Conservation (phyloP, 768 basidiomycete genomes). For the Naganishia antarctica region DNA sequence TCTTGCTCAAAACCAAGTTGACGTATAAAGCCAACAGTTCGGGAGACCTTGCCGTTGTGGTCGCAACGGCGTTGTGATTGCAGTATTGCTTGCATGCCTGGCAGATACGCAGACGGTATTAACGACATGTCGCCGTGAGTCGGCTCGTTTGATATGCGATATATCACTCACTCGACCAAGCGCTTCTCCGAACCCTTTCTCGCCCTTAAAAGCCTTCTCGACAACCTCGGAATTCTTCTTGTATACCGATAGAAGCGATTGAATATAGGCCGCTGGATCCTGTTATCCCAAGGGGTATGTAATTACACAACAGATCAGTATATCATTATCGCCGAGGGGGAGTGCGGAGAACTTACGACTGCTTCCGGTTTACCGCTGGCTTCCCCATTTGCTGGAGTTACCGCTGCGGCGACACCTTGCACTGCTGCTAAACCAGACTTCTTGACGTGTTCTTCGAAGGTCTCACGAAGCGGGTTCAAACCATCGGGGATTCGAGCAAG, state of each 20-base stretch:
- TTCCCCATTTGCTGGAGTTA: slow-evolving; percentile 19
- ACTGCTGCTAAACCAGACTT: slow-evolving; percentile 77
- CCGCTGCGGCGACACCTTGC: slow-evolving; percentile 58
- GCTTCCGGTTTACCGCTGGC: slow-evolving; percentile 59
- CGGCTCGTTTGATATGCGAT: background rate
- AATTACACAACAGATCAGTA: background rate
- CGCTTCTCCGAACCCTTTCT: slow-evolving; percentile 87
- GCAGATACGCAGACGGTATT: background rate
- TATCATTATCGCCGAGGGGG: background rate
- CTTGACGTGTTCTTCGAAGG: slow-evolving; percentile 94
- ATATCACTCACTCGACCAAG: slow-evolving; percentile 58
- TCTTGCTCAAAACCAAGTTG: slow-evolving; percentile 83
- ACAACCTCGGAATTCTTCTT: slow-evolving; percentile 87
- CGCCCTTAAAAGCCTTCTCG: slow-evolving; percentile 78
- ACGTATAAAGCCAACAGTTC: slow-evolving; percentile 88
- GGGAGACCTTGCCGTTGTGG: slow-evolving; percentile 71
- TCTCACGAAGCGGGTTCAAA: slow-evolving; percentile 80
- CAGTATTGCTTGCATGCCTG: slow-evolving; percentile 93
- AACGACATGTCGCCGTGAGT: background rate
- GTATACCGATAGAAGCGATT: slow-evolving; percentile 84
- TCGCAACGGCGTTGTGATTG: slow-evolving; percentile 82
- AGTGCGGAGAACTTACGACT: slow-evolving; percentile 52
- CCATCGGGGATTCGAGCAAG: slow-evolving; percentile 84
- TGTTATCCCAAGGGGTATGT: slow-evolving; percentile 25
- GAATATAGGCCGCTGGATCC: slow-evolving; percentile 91